A percentile compares a stretch with the other conserved stretches of the same genome.
phyloP scores from a whole-genome alignment of 805 yeast genomes.

The Naumovozyma castellii region DNA sequence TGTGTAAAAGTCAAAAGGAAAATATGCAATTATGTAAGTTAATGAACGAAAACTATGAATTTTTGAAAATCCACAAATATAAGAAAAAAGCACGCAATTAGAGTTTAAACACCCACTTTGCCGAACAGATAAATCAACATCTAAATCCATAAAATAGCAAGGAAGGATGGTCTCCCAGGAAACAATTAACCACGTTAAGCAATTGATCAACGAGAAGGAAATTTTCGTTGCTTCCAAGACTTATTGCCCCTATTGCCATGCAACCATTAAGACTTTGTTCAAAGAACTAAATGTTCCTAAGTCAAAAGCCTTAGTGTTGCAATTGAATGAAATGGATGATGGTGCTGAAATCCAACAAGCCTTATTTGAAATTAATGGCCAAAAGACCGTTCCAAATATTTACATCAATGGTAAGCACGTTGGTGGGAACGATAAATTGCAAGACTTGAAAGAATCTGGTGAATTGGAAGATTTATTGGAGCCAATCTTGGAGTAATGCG shows the following conservation, averaged over 20 bases:
- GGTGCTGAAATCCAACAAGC: constrained; percentile 80
- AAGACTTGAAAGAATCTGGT: constrained; percentile 54
- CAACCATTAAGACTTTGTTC: constrained; percentile 34
- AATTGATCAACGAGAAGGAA: constrained; percentile 52
- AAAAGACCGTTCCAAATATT: constrained; percentile 87
- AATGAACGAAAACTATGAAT: no score
- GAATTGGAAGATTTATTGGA: constrained; percentile 39
- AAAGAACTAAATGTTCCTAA: constrained; percentile 37
- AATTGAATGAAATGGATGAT: constrained; percentile 45
- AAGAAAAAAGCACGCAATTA: no score
- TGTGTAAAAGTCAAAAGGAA: neutral
- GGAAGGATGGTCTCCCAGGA: constrained; percentile 59
- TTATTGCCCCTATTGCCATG: constrained; percentile 58
- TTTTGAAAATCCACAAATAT: no score
- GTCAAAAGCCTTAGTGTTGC: constrained; percentile 31
- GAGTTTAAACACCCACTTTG: no score
- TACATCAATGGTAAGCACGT: constrained; percentile 86
- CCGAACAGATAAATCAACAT: no score
- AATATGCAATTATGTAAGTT: no score
- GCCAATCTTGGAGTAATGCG: constrained; percentile 1
- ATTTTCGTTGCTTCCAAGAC: constrained; percentile 77
- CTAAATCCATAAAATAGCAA: no score
- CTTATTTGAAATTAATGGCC: constrained; percentile 68
- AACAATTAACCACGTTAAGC: constrained; percentile 47
- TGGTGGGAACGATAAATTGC: constrained; percentile 91